Base-by-base conservation (phyloP, 805 yeast genomes). In the Metschnikowia amazonensis region DNA sequence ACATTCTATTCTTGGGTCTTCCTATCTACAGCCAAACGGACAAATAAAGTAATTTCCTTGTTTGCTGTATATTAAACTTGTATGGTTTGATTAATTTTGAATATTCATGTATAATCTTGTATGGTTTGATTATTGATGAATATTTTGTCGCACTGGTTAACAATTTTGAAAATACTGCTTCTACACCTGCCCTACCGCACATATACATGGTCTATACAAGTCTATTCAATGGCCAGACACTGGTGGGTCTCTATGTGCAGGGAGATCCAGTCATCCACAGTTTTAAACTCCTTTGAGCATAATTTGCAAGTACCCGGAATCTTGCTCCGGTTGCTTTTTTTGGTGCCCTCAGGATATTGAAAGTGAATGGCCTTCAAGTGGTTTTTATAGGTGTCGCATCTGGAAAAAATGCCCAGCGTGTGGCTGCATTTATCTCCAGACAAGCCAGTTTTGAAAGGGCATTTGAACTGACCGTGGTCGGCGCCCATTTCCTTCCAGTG, bases 381-480 rank as follows among this genome's bases (percentile, higher is more conserved):
- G 65, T 89, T 89, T 60, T 89, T 89, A 67, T 80, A 89, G 4
- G 97, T 89, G 61, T 89, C 97, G 62, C 96, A 86, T 42, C 97
- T 75, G 10, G 89, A 81, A 58, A 89, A 89, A 25, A 86, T 82
- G 4, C 97, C 97, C 6, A 88, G 80, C 44, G 79, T 78, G 61
- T 89, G 97, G 60, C 96, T 89, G 50, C 75, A 69, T 51, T 67
- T 67, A 52, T 66, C 67, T 18, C 55, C 56, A 52, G 41, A 28
- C 47, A 48, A 24, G 52, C 43, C 64, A 57, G 63, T 53, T 56
- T 74, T 79, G 63, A 79, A 86, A 1, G 97, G 97, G 58, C 97
- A 89, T 59, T 79, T 79, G 69, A 81, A 89, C 27, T 86, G 83
- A 21, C 80, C 80, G 54, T 80, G 79, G 62, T 77, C 80, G 23